A percentile compares a stretch with the other conserved stretches of the same genome.
Evolutionary conservation across 768 basidiomycete species (phyloP).

Genomic region (Pisolithus marmoratus): DNA sequence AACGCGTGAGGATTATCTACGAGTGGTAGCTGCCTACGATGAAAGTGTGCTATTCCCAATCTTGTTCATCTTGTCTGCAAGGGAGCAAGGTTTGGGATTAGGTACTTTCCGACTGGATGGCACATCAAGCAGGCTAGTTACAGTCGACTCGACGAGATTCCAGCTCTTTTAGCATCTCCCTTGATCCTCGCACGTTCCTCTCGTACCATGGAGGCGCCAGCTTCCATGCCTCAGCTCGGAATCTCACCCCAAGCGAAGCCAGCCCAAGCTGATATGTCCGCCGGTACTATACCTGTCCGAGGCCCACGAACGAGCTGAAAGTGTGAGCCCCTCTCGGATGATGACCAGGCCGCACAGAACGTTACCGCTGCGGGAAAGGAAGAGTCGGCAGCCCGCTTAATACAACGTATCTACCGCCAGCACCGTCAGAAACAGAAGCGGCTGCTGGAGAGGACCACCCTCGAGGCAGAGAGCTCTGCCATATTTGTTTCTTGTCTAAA

Average conservation of each 20-base stretch:
- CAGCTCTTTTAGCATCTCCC: constrained; percentile 18
- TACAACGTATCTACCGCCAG: constrained; percentile 16
- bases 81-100: not conserved
- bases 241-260: not conserved
- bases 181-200: constrained; percentile 11
- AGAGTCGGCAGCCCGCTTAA: constrained; percentile 2
- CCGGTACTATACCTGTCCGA: not conserved
- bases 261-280: not conserved
- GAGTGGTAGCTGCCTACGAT: constrained; percentile 8
- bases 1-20: constrained; percentile 5
- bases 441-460: constrained; percentile 10
- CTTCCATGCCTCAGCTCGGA: constrained; percentile 10
- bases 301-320: too few relatives aligned
- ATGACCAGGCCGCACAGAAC: too few relatives aligned
- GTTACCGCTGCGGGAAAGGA: constrained; percentile 17
- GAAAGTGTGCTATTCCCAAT: constrained; percentile 4
- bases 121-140: constrained; percentile 29
- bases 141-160: constrained; percentile 26
- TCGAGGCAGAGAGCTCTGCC: constrained; percentile 14
- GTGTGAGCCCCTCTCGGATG: too few relatives aligned
- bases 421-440: not conserved
- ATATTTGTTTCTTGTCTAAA: constrained; percentile 26
- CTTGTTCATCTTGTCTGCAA: constrained; percentile 23
- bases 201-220: constrained; percentile 11
- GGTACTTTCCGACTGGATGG: not conserved